Base-by-base conservation (phyloP, 2,329 filamentous ascomycete genomes). In the Stachybotrys elegans region DNA sequence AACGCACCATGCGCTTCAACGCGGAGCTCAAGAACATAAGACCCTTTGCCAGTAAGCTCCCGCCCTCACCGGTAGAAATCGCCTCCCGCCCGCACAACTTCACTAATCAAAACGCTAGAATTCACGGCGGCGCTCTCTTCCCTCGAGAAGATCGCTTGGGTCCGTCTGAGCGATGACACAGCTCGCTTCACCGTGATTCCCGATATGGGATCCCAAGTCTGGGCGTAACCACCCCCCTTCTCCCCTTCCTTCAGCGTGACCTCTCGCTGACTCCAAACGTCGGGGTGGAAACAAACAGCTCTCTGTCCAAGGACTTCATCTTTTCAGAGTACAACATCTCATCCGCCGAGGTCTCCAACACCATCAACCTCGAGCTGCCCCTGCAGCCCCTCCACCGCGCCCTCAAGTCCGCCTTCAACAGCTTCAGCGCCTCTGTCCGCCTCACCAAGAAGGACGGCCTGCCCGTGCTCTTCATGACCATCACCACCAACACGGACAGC, bases 121-220 rank as follows among this genome's bases (percentile, higher is more conserved):
- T 74, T 86, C 51, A 78, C 78, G 3, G 77, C 79, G 11, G 81
- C 81, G 13, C 71, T 86, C 48, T 78, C 74, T 45, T 79, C 81
- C 3, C 69, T 86, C 23, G 88, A 90, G 53, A 90, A 92, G 65
- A 84, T 94, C 50, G 89, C 88, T 37, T 95, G 91, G 90, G 76
- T 95, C 51, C 86, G 90, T 52, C 79, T 98, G 25, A 88, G 92
- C 68, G 81, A 94, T 68, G 84, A 91, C 47, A 84, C 84, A 44
- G 84, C 92, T 45, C 90, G 91, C 55, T 95, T 98, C 69, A 97
- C 93, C 48, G 88, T 97, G 57, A 92, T 97, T 49, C 91, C 93
- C 1, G 90, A 96, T 61, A 85, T 88, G 58, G 92, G 93, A 48
- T 94, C 89, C 8, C 92, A 97, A 73, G 92, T 97, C 43, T 98